Evolutionary conservation across 2,329 filamentous ascomycete species (phyloP).

Genomic region (Trichophyton rubrum): DNA sequence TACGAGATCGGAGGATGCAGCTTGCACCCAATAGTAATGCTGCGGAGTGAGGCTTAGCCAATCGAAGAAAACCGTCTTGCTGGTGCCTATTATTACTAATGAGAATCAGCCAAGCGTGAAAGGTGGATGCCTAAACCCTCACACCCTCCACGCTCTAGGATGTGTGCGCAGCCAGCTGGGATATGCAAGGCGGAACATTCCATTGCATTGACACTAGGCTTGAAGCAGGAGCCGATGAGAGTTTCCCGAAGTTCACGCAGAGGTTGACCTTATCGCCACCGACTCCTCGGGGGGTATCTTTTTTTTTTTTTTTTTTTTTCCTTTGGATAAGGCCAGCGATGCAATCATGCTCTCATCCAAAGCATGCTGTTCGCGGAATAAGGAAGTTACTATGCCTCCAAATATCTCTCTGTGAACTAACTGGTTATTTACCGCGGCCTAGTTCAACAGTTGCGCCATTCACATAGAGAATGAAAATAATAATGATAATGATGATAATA

Average conservation of each 20-base stretch:
- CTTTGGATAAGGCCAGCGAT: background rate
- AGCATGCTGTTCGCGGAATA: background rate
- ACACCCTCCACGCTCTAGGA: background rate
- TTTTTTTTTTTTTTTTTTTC: background rate
- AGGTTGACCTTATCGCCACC: background rate
- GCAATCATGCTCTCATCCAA: background rate
- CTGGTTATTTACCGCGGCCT: background rate
- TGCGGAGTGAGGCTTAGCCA: slow-evolving; percentile 2
- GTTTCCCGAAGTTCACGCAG: background rate
- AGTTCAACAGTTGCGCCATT: background rate
- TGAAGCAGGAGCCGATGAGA: background rate
- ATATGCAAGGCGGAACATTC: slow-evolving; percentile 4
- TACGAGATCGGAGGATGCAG: background rate
- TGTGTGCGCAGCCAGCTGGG: slow-evolving; percentile 2
- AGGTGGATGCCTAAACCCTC: slow-evolving; percentile 3
- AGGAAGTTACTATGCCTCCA: background rate
- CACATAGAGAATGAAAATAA: too few relatives aligned
- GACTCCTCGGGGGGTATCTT: background rate
- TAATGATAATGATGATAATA: background rate
- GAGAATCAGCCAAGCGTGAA: background rate
- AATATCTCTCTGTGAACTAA: background rate
- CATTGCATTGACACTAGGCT: background rate
- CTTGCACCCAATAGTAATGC: background rate
- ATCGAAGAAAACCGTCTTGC: background rate
- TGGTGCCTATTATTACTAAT: slow-evolving; percentile 5